Evolutionary conservation across 1,139 yeast species (phyloP), one percentile per base, ranked within the genome.

Genomic region (Scheffersomyces cryptocercus): DNA sequence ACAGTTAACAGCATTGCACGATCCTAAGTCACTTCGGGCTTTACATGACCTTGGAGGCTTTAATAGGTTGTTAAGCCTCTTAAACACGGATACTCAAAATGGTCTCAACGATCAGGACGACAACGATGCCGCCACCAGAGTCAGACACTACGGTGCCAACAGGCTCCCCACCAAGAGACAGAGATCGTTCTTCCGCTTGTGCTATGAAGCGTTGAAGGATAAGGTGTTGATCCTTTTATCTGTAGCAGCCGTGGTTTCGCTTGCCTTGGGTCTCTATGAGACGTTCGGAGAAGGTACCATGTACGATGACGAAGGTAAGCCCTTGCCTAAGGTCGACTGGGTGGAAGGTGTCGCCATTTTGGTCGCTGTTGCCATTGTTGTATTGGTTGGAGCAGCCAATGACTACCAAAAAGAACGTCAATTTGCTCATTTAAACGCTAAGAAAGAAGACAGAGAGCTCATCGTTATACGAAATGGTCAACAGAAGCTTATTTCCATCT

Each of bases 261-360:
- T 95, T 41, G 95, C 96, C 0, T 71, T 95, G 44, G 99, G 99
- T 0, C 70, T 93, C 15, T 95, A 95, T 64, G 96, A 93, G 66
- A 85, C 96, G 2, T 85, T 90, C 67, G 97, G 95, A 35, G 88
- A 87, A 53, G 90, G 85, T 0, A 74, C 90, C 0, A 81, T 81
- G 56, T 78, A 79, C 56, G 97, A 91, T 61, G 84, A 79, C 10
- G 88, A 88, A 53, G 95, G 96, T 20, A 72, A 79, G 20, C 71
- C 80, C 14, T 61, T 84, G 43, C 97, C 97, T 13, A 81, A 82
- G 55, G 93, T 91, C 26, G 96, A 90, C 60, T 90, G 97, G 97
- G 97, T 95, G 39, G 99, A 93, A 70, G 99, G 99, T 53, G 96
- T 91, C 35, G 99, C 99, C 35, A 95, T 95, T 60, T 79, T 95